Percentiles rank a stretch among this genome's conserved stretches.
Evolutionary conservation across 2,329 filamentous ascomycete species (phyloP).

Genomic region (Diaporthe humulicola): DNA sequence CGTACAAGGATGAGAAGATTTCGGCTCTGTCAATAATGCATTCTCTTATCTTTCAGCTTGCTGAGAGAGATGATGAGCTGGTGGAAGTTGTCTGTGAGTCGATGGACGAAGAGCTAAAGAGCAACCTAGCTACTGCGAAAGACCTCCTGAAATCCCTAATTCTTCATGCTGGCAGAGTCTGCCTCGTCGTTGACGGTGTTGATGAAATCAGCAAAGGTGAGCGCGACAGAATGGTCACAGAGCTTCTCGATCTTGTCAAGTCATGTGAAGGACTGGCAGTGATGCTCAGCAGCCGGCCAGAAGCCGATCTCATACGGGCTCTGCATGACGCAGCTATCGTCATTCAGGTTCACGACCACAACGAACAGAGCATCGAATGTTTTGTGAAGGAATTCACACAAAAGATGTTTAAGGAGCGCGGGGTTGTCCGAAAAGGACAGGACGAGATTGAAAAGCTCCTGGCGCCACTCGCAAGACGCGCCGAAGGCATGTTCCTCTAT

Average conservation of each 20-base stretch:
- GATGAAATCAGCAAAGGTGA: background rate
- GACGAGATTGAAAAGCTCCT: background rate
- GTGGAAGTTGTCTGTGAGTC: background rate
- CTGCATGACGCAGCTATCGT: background rate
- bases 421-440: background rate
- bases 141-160: background rate
- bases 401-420: background rate
- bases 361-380: background rate
- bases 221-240: background rate
- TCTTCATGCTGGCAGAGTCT: background rate
- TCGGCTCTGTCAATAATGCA: background rate
- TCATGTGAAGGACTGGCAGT: background rate
- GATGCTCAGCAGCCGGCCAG: constrained; percentile 3
- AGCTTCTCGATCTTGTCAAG: background rate
- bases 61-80: background rate
- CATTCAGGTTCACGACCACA: background rate
- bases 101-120: background rate
- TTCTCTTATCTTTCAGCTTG: background rate
- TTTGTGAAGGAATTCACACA: background rate
- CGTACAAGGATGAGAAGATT: background rate
- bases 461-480: background rate
- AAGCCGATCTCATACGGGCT: background rate
- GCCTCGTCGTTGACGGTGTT: constrained; percentile 3
- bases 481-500: constrained; percentile 20
- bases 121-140: background rate